Evolutionary conservation across 2,329 filamentous ascomycete species (phyloP).

Genomic region (Stemphylium vesicarium): DNA sequence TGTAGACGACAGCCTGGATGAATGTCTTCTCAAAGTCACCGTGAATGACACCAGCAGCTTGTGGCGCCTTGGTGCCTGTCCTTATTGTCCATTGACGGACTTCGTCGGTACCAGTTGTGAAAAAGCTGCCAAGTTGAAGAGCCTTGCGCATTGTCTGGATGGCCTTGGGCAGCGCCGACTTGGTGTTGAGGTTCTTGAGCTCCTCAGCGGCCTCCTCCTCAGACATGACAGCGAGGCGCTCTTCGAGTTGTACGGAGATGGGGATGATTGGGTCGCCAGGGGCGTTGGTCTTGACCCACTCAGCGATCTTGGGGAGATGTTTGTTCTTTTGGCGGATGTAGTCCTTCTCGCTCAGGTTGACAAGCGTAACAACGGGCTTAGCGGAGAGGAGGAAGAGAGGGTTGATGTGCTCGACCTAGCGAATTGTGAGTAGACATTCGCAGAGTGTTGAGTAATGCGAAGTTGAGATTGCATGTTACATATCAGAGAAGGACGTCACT

Average conservation of each 20-base stretch:
- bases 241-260: conserved; percentile 90
- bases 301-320: conserved; percentile 88
- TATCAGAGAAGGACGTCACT: conserved; percentile 80
- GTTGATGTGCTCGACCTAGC: conserved; percentile 95
- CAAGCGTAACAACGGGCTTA: conserved; percentile 95
- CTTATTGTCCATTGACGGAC: conserved; percentile 98
- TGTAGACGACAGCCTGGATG: conserved; percentile 95
- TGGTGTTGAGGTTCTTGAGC: conserved; percentile 84
- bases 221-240: conserved; percentile 81
- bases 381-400: conserved; percentile 92
- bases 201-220: conserved; percentile 82
- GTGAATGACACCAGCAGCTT: conserved; percentile 97
- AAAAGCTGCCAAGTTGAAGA: conserved; percentile 91
- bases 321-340: conserved; percentile 99
- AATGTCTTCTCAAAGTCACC: conserved; percentile 99
- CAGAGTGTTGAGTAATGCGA: conserved; percentile 1
- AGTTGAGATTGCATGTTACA: conserved; percentile 14
- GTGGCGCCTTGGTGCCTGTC: conserved; percentile 94
- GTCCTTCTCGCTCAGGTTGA: conserved; percentile 97
- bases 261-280: conserved; percentile 89
- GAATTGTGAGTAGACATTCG: conserved; percentile 34
- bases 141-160: conserved; percentile 91
- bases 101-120: conserved; percentile 94
- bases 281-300: conserved; percentile 94
- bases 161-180: conserved; percentile 90